Evolutionary conservation across 495 filamentous ascomycete species (phyloP).

Genomic region (Thozetella sp.): DNA sequence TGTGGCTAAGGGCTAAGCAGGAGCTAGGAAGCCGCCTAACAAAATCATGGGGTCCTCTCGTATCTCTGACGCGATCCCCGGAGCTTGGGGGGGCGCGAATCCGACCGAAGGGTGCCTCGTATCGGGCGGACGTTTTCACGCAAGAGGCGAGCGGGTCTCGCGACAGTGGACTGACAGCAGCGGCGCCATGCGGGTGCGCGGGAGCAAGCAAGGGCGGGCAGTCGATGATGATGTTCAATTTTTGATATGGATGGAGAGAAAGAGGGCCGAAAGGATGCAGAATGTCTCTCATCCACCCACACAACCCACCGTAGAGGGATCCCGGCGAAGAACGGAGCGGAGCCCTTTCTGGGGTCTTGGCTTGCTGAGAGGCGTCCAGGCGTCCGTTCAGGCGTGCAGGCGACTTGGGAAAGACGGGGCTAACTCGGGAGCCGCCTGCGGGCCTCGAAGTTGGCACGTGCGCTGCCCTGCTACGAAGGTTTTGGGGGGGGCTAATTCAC

Average conservation of each 20-base stretch:
- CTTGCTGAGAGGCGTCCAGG: no score
- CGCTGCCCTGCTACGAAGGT: neutral
- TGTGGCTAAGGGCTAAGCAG: neutral
- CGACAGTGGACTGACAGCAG: neutral
- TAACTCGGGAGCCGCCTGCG: neutral
- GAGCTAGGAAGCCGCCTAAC: neutral
- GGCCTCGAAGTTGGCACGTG: neutral
- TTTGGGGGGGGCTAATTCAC: neutral
- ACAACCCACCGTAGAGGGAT: neutral
- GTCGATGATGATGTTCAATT: neutral
- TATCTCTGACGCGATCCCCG: neutral
- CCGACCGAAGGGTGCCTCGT: neutral
- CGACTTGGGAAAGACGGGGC: no score
- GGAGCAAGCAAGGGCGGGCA: neutral
- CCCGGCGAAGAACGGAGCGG: neutral
- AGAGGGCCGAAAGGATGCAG: neutral
- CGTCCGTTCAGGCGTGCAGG: no score
- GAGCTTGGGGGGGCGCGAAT: neutral
- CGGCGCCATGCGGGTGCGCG: neutral
- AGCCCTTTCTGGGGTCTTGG: no score
- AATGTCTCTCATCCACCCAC: no score
- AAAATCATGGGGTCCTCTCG: neutral
- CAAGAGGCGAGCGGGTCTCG: neutral
- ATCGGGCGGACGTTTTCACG: neutral
- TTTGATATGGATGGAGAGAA: neutral